Conservation (phyloP, 1,284 basidiomycete genomes). For the Trichosporon coremiiforme region DNA sequence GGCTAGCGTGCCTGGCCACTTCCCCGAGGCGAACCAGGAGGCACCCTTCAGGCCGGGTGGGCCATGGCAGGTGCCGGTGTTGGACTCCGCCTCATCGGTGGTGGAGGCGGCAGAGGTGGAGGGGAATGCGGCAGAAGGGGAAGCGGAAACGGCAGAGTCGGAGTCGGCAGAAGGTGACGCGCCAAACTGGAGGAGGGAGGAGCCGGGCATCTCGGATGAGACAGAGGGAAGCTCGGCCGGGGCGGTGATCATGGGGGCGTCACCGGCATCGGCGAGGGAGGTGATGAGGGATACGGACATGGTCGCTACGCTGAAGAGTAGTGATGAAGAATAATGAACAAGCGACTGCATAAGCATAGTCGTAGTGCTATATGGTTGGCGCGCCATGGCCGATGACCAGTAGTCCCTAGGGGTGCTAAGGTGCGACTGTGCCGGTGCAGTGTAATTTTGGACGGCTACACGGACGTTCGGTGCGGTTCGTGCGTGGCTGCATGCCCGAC, state of each 20-base stretch:
- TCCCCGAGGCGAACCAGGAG: not conserved
- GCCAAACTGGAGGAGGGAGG: not conserved
- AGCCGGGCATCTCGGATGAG: not conserved
- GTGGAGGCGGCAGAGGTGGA: not conserved
- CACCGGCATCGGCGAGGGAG: not conserved
- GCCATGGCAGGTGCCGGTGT: not conserved
- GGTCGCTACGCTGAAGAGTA: not conserved
- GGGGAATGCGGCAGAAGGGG: not conserved
- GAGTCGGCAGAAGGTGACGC: not conserved
- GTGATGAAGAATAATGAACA: not conserved
- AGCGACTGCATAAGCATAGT: not conserved
- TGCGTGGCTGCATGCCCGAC: not conserved
- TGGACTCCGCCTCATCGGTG: not conserved
- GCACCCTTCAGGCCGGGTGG: not conserved
- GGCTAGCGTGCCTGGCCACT: not conserved
- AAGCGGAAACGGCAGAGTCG: not conserved
- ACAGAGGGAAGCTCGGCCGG: not conserved
- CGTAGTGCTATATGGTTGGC: too few relatives aligned
- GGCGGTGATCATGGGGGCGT: not conserved
- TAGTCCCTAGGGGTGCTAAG: too few relatives aligned
- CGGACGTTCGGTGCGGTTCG: not conserved
- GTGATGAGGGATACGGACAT: conserved; percentile 6
- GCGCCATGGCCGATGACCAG: too few relatives aligned
- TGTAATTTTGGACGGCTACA: not conserved
- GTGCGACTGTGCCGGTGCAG: not conserved